Conservation (phyloP, 2,329 filamentous ascomycete species). For the Cladosporium austrohemisphaericum region DNA sequence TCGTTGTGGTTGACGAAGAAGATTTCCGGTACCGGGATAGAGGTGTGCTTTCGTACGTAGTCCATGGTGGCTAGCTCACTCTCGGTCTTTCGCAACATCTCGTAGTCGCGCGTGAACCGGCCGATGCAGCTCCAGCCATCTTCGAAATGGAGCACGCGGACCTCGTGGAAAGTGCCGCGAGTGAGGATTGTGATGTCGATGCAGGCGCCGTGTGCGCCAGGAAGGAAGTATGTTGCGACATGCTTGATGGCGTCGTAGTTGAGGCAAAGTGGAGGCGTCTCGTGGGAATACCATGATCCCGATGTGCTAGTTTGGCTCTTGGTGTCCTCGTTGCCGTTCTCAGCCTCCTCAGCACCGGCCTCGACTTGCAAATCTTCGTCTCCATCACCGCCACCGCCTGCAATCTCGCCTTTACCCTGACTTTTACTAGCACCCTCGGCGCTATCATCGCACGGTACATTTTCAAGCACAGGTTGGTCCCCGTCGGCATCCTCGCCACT, state of each 20-base stretch:
- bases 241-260: constrained; percentile 19
- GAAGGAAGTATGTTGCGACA: constrained; percentile 15
- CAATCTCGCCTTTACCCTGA: too few species aligned
- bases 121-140: constrained; percentile 21
- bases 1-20: constrained; percentile 17
- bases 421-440: too few species aligned
- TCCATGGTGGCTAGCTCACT: constrained; percentile 17
- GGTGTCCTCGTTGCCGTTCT: too few species aligned
- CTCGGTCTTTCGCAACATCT: constrained; percentile 11
- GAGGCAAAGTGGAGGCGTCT: constrained; percentile 2
- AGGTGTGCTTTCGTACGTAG: constrained; percentile 16
- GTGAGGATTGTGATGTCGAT: background rate
- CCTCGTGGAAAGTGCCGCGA: constrained; percentile 15
- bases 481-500: too few species aligned
- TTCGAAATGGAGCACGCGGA: constrained; percentile 13
- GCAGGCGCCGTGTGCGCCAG: constrained; percentile 15
- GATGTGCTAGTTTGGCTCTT: background rate
- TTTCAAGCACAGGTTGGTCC: too few species aligned
- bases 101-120: constrained; percentile 16
- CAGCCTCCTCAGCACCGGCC: too few species aligned
- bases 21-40: constrained; percentile 16
- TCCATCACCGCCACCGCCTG: too few species aligned
- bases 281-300: background rate
- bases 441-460: too few species aligned
- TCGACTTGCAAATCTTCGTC: too few species aligned